Percentiles rank a stretch among this genome's conserved stretches.
Conservation (phyloP, 192 early-diverging fungal species). For the Entrophospora sp. region DNA sequence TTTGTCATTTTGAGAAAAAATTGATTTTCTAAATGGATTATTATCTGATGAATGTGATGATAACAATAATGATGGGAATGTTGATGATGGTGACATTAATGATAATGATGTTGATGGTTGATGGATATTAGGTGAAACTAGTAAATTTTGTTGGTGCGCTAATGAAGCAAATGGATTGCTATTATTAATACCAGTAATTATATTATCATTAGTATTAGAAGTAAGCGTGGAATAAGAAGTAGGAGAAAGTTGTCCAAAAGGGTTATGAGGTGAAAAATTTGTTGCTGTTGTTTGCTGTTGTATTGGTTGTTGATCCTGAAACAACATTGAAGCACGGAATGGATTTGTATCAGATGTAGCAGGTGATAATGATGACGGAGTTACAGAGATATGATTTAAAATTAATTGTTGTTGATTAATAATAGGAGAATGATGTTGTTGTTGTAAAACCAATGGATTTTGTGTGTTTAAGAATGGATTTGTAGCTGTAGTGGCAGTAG, state of each 20-base stretch:
- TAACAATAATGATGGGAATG: too few relatives aligned
- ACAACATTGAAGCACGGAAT: slow-evolving; percentile 17
- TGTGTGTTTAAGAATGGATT: slow-evolving; percentile 22
- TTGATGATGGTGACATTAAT: neutral
- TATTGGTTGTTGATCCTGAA: neutral
- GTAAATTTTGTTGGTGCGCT: neutral
- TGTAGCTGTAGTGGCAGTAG: slow-evolving; percentile 1
- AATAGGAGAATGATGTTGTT: slow-evolving; percentile 18
- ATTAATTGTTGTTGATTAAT: slow-evolving; percentile 26
- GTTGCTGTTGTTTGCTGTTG: neutral
- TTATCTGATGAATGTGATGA: neutral
- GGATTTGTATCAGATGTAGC: slow-evolving; percentile 36
- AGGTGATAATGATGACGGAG: slow-evolving; percentile 20
- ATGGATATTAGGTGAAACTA: neutral
- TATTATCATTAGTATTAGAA: neutral
- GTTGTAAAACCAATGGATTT: slow-evolving; percentile 26
- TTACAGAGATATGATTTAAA: slow-evolving; percentile 17
- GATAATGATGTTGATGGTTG: neutral
- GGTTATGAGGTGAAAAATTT: neutral
- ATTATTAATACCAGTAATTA: neutral
- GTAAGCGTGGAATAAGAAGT: too few relatives aligned
- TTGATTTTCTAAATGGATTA: slow-evolving; percentile 21
- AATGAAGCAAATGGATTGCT: neutral
- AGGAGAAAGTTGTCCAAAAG: neutral
- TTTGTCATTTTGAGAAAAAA: too few relatives aligned